These are phyloP conservation scores for Salix udensis DNA, from an alignment of 345 rosid species.

Conservation along the genomic window DNA sequence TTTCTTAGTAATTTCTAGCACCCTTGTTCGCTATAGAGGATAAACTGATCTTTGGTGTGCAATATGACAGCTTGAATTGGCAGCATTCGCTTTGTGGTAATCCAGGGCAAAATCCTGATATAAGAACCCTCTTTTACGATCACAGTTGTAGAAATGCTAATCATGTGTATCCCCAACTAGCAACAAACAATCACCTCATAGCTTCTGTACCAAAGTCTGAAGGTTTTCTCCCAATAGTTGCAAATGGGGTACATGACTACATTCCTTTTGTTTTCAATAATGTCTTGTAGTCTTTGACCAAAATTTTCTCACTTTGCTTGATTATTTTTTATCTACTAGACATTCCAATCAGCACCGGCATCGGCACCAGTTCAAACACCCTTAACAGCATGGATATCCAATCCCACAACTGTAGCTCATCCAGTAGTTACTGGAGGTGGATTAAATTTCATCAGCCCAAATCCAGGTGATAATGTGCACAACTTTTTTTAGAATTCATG, in stretches of 20 bases:
- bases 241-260: slow-evolving; percentile 28
- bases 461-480: slow-evolving; percentile 16
- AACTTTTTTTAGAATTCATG: not conserved
- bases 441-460: slow-evolving; percentile 15
- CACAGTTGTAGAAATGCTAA: slow-evolving; percentile 32
- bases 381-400: slow-evolving; percentile 25
- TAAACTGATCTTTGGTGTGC: slow-evolving; percentile 5
- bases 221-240: slow-evolving; percentile 22
- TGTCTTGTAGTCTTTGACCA: not conserved
- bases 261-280: not conserved
- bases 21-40: not conserved
- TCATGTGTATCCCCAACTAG: slow-evolving; percentile 23
- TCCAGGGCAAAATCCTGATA: slow-evolving; percentile 36
- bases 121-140: slow-evolving; percentile 39
- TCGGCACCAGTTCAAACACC: slow-evolving; percentile 23
- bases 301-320: not conserved
- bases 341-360: slow-evolving; percentile 15
- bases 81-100: slow-evolving; percentile 39
- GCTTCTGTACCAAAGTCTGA: slow-evolving; percentile 25
- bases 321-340: slow-evolving; percentile 6
- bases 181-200: slow-evolving; percentile 19
- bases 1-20: not conserved
- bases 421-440: slow-evolving; percentile 22
- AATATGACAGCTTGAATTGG: slow-evolving; percentile 46
- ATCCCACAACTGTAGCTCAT: slow-evolving; percentile 18